These are phyloP conservation scores for Botrytis hyacinthi DNA, from an alignment of 2,329 filamentous ascomycete species.

Conservation along the genomic window DNA sequence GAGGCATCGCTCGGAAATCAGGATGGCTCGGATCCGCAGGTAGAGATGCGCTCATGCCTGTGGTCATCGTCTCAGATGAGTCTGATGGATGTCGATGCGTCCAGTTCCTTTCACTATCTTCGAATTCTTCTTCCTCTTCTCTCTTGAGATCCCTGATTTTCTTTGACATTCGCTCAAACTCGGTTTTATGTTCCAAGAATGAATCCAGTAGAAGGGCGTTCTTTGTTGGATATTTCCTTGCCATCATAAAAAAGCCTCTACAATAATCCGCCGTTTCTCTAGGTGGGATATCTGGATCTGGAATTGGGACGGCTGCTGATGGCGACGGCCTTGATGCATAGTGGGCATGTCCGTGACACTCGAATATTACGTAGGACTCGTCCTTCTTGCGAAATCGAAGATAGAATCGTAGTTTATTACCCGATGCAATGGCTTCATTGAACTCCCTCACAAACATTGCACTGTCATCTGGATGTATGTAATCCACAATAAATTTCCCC, in stretches of 20 bases:
- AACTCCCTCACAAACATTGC: conserved; percentile 82
- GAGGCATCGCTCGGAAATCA: conserved; percentile 58
- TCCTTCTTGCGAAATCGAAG: conserved; percentile 79
- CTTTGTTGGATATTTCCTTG: conserved; percentile 83
- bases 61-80: conserved; percentile 41
- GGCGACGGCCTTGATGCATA: conserved; percentile 60
- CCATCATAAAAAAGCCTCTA: conserved; percentile 91
- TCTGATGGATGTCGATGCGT: conserved; percentile 50
- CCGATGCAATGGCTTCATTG: conserved; percentile 81
- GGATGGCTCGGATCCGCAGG: conserved; percentile 38
- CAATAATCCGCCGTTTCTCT: conserved; percentile 67
- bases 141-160: conserved; percentile 80
- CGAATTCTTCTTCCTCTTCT: conserved; percentile 80
- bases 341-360: conserved; percentile 90
- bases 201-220: conserved; percentile 84
- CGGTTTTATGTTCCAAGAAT: conserved; percentile 94
- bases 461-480: conserved; percentile 83
- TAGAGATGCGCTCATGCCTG: conserved; percentile 32
- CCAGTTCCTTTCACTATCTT: conserved; percentile 57
- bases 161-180: conserved; percentile 83
- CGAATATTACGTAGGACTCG: conserved; percentile 74
- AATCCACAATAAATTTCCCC: conserved; percentile 74
- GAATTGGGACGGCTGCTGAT: conserved; percentile 44
- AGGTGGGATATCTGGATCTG: neutral
- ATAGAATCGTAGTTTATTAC: conserved; percentile 78